Conservation (phyloP, 495 filamentous ascomycete species). For the Podospora pseudopauciseta region DNA sequence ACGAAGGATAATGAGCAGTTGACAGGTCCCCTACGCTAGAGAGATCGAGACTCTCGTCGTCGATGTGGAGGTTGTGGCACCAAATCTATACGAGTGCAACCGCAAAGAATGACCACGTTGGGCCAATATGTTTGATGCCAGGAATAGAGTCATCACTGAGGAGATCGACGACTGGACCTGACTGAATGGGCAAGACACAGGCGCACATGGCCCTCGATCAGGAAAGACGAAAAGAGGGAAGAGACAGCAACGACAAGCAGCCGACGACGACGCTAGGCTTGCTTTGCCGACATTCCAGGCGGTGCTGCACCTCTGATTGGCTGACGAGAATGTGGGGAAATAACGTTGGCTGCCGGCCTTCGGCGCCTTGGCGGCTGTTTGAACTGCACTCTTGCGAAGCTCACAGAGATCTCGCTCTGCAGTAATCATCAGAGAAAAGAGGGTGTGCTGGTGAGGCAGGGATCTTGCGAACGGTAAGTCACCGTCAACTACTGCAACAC, state of each 20-base stretch:
- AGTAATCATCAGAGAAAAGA: neutral
- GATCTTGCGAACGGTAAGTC: conserved; percentile 6
- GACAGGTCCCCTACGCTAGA: neutral
- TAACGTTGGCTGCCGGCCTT: conserved; percentile 7
- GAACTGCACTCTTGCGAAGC: neutral
- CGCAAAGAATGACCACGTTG: neutral
- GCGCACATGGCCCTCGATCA: conserved; percentile 3
- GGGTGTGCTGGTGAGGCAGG: neutral
- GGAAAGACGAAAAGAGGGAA: conserved; percentile 9
- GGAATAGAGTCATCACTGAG: neutral
- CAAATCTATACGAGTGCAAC: conserved; percentile 4
- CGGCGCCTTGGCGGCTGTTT: conserved; percentile 10
- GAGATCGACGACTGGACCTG: conserved; percentile 1
- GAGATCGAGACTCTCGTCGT: neutral
- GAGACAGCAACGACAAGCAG: conserved; percentile 1
- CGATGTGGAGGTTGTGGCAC: neutral
- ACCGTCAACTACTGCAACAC: neutral
- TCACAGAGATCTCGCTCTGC: neutral
- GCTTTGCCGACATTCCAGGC: conserved; percentile 33
- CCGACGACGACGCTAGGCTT: conserved; percentile 23
- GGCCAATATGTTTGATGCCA: conserved; percentile 2
- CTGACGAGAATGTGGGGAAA: conserved; percentile 25
- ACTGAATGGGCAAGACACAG: conserved; percentile 7
- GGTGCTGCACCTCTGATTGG: conserved; percentile 26
- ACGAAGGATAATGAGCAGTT: neutral